Evolutionary conservation across 495 filamentous ascomycete genomes (phyloP).

Genomic region (Tuber calosporum): DNA sequence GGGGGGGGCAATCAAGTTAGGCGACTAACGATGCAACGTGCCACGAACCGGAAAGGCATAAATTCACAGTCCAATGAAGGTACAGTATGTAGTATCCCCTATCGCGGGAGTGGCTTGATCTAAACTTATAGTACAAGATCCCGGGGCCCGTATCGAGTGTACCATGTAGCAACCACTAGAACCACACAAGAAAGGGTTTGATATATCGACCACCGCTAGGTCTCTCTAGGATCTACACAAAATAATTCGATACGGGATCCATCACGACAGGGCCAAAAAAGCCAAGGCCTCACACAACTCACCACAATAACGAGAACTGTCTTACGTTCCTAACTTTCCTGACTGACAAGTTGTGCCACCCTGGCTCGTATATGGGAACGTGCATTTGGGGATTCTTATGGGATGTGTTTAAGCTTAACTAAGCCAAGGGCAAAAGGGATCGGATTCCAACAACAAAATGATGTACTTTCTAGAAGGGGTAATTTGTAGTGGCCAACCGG

Average conservation of each 20-base stretch:
- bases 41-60: neutral
- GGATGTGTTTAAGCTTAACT: neutral
- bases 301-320: neutral
- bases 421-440: neutral
- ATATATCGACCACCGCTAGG: neutral
- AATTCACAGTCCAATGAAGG: neutral
- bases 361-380: neutral
- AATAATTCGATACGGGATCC: neutral
- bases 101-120: no score
- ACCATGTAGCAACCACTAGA: neutral
- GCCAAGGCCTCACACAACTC: neutral
- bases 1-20: neutral
- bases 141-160: neutral
- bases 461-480: neutral
- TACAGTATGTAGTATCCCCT: no score
- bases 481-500: neutral
- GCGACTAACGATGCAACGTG: neutral
- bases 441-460: neutral
- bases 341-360: neutral
- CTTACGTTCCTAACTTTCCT: neutral
- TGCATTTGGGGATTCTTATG: neutral
- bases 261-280: neutral
- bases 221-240: neutral
- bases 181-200: neutral
- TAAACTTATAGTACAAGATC: neutral